These are phyloP conservation scores for Exophiala viscosa DNA, from an alignment of 2,329 filamentous ascomycete genomes.

Conservation along the genomic window DNA sequence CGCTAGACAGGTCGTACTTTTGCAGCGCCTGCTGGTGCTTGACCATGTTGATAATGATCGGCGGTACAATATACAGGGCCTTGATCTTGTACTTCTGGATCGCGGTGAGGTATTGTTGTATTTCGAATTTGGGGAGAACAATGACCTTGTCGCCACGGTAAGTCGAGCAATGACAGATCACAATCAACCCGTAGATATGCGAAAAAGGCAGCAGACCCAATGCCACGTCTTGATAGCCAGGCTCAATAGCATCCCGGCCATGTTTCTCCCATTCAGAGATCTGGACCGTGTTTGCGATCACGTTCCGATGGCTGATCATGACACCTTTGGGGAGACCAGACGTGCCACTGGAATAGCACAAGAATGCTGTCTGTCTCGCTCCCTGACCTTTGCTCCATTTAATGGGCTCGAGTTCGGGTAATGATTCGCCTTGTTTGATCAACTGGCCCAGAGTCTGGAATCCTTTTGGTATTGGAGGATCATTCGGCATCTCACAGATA, in stretches of 20 bases:
- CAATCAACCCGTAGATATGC: constrained; percentile 75
- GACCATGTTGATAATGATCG: constrained; percentile 72
- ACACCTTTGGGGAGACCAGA: constrained; percentile 83
- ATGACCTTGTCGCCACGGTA: constrained; percentile 72
- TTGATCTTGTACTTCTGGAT: constrained; percentile 69
- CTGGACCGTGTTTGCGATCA: constrained; percentile 59
- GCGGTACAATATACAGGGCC: constrained; percentile 68
- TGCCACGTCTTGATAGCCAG: constrained; percentile 48
- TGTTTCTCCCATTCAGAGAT: constrained; percentile 50
- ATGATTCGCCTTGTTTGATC: constrained; percentile 55
- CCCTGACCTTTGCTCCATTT: constrained; percentile 41
- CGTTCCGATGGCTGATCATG: constrained; percentile 70
- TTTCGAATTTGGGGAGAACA: constrained; percentile 71
- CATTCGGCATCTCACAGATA: constrained; percentile 60
- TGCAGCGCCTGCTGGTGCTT: constrained; percentile 59
- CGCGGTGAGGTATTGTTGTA: constrained; percentile 59
- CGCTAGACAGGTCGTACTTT: constrained; percentile 68
- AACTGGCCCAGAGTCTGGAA: constrained; percentile 66
- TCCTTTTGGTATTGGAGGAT: constrained; percentile 25
- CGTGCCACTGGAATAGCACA: constrained; percentile 77
- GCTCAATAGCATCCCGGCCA: constrained; percentile 40
- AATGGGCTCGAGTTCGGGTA: constrained; percentile 38
- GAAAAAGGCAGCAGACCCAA: constrained; percentile 74
- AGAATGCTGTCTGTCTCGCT: constrained; percentile 63
- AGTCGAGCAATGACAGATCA: constrained; percentile 61